These are phyloP conservation scores for Globisporangium yorkense DNA, from an alignment of 352 stramenopile genomes.

Conservation along the genomic window DNA sequence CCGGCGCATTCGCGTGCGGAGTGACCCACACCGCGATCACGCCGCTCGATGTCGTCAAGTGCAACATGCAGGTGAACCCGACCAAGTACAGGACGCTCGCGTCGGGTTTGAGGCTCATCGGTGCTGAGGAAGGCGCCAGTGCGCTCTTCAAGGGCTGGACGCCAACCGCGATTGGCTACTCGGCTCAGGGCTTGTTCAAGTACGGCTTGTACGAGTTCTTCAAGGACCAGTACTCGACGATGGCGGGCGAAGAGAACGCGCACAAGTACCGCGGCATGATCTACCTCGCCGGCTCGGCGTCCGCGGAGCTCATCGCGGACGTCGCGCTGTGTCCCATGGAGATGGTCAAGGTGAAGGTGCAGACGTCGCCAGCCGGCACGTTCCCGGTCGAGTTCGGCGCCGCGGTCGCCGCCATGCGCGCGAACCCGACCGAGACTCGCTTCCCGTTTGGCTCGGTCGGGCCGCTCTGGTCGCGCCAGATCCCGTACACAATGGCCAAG, in stretches of 20 bases:
- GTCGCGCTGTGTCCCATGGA: slow-evolving; percentile 93
- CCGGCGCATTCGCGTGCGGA: slow-evolving; percentile 89
- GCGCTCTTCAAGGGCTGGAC: slow-evolving; percentile 91
- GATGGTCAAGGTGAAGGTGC: slow-evolving; percentile 94
- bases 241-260: slow-evolving; percentile 89
- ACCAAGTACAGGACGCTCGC: slow-evolving; percentile 80
- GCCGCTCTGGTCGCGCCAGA: slow-evolving; percentile 89
- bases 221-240: slow-evolving; percentile 91
- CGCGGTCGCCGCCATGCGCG: slow-evolving; percentile 85
- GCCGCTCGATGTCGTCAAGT: slow-evolving; percentile 93
- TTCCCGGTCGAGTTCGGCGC: slow-evolving; percentile 87
- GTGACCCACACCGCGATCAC: slow-evolving; percentile 92
- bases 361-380: slow-evolving; percentile 85
- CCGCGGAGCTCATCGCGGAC: slow-evolving; percentile 93
- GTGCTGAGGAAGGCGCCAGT: slow-evolving; percentile 71
- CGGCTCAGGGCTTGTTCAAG: slow-evolving; percentile 87
- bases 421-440: slow-evolving; percentile 80
- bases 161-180: slow-evolving; percentile 91
- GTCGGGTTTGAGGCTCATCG: slow-evolving; percentile 81
- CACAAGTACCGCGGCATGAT: slow-evolving; percentile 92
- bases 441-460: slow-evolving; percentile 91
- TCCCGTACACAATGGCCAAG: slow-evolving; percentile 99
- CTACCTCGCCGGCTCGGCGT: slow-evolving; percentile 90
- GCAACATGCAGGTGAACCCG: slow-evolving; percentile 92
- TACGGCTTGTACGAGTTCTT: slow-evolving; percentile 96